A percentile compares a stretch with the other conserved stretches of the same genome.
These are phyloP conservation scores for Lactuca sativa DNA, from an alignment of 129 eudicot species.

Conservation along the genomic window DNA sequence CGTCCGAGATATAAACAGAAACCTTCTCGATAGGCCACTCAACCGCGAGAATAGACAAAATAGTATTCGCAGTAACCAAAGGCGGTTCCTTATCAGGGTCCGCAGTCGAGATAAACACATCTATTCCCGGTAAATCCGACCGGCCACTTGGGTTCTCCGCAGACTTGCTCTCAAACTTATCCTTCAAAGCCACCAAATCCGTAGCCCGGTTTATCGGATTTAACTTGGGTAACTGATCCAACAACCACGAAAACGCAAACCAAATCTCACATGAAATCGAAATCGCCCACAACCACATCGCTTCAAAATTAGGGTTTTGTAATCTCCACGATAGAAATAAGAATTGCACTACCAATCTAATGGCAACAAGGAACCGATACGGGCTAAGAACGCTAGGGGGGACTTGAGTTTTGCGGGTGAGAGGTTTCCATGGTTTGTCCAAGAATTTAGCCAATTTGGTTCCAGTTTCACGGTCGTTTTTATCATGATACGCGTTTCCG, in stretches of 20 bases:
- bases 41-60: constrained; percentile 77
- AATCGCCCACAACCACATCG: constrained; percentile 87
- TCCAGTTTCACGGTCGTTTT: constrained; percentile 42
- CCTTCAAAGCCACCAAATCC: constrained; percentile 66
- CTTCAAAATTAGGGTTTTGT: constrained; percentile 70
- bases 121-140: constrained; percentile 93
- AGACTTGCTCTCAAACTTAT: constrained; percentile 71
- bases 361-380: constrained; percentile 69
- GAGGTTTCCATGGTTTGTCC: constrained; percentile 98
- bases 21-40: constrained; percentile 89
- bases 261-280: constrained; percentile 75
- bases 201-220: constrained; percentile 82
- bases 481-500: constrained; percentile 78
- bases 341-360: constrained; percentile 49
- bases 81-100: constrained; percentile 98
- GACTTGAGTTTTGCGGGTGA: constrained; percentile 62
- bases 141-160: constrained; percentile 67
- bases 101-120: constrained; percentile 84
- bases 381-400: constrained; percentile 83
- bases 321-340: constrained; percentile 73
- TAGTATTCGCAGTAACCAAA: constrained; percentile 79
- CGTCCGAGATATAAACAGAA: constrained; percentile 78
- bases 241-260: constrained; percentile 91
- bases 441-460: constrained; percentile 61
- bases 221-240: constrained; percentile 79